Evolutionary conservation across 768 basidiomycete genomes (phyloP).

Genomic region (Suillus bovinus): DNA sequence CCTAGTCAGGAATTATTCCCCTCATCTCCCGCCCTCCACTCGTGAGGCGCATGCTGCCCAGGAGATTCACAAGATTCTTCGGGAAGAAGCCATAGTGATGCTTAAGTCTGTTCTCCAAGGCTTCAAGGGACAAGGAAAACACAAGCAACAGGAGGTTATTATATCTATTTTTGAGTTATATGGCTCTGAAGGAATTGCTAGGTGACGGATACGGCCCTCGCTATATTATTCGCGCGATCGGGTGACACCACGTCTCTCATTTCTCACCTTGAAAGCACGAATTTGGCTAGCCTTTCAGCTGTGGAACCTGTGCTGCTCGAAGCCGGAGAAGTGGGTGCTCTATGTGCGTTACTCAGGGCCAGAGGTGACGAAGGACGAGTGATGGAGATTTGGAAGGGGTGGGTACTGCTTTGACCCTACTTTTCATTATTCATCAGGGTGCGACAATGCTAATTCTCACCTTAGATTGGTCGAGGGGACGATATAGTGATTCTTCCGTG

Average conservation of each 20-base stretch:
- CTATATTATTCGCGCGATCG: constrained; percentile 28
- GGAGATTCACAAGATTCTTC: constrained; percentile 65
- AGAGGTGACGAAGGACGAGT: constrained; percentile 22
- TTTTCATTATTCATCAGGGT: neutral
- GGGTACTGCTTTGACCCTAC: constrained; percentile 8
- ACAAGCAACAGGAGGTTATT: constrained; percentile 51
- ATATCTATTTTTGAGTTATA: constrained; percentile 62
- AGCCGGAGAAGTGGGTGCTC: neutral
- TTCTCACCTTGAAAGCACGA: constrained; percentile 1
- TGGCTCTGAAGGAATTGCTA: constrained; percentile 56
- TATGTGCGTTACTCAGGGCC: constrained; percentile 1
- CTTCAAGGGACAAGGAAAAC: constrained; percentile 63
- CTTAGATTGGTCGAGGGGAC: constrained; percentile 28
- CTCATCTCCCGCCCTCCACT: constrained; percentile 55
- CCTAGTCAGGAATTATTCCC: constrained; percentile 91
- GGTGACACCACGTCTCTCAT: constrained; percentile 24
- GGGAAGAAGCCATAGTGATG: constrained; percentile 72
- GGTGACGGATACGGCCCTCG: constrained; percentile 47
- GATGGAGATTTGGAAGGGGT: constrained; percentile 28
- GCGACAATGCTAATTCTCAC: neutral
- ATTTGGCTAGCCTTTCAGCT: neutral
- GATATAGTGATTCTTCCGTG: constrained; percentile 22
- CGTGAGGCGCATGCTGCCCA: constrained; percentile 67
- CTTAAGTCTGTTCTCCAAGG: constrained; percentile 66
- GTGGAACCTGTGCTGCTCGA: constrained; percentile 3